These are phyloP conservation scores for Stagonosporopsis rhizophila DNA, from an alignment of 2,329 filamentous ascomycete genomes.

Conservation along the genomic window DNA sequence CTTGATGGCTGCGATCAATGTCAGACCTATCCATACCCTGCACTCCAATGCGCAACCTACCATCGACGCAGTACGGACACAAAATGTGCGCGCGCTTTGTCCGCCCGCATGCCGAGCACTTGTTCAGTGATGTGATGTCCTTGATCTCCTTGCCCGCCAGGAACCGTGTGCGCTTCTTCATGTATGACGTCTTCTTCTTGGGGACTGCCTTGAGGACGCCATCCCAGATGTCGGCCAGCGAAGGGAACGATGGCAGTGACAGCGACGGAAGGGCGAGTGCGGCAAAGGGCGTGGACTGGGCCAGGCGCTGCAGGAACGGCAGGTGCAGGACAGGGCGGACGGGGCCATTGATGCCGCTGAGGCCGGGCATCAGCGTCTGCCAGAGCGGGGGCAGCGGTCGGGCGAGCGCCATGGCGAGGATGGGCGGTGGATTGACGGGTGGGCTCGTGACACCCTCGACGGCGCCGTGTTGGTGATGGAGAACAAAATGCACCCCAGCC, in stretches of 20 bases:
- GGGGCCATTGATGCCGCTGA: conserved; percentile 52
- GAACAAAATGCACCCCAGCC: conserved; percentile 38
- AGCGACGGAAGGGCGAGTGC: conserved; percentile 60
- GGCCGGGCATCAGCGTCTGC: conserved; percentile 62
- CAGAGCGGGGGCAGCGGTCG: conserved; percentile 53
- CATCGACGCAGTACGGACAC: conserved; percentile 84
- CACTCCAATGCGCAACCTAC: conserved; percentile 59
- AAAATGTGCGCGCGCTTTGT: conserved; percentile 87
- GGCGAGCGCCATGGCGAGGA: conserved; percentile 48
- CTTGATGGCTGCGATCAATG: conserved; percentile 38
- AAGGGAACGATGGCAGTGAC: conserved; percentile 45
- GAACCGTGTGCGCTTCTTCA: conserved; percentile 90
- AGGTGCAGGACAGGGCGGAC: conserved; percentile 49
- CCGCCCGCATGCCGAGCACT: conserved; percentile 87
- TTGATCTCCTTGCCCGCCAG: conserved; percentile 95
- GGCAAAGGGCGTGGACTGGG: conserved; percentile 66
- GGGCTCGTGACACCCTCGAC: conserved; percentile 16
- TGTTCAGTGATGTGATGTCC: conserved; percentile 86
- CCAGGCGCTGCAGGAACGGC: conserved; percentile 54
- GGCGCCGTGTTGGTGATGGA: conserved; percentile 36
- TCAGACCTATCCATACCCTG: background rate
- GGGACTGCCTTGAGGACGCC: conserved; percentile 90
- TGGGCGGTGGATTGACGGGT: conserved; percentile 12
- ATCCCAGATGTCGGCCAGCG: conserved; percentile 87
- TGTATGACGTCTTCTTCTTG: conserved; percentile 98